phyloP scores from a whole-genome alignment of 2,329 filamentous ascomycete genomes.

The Plenodomus lindquistii region DNA sequence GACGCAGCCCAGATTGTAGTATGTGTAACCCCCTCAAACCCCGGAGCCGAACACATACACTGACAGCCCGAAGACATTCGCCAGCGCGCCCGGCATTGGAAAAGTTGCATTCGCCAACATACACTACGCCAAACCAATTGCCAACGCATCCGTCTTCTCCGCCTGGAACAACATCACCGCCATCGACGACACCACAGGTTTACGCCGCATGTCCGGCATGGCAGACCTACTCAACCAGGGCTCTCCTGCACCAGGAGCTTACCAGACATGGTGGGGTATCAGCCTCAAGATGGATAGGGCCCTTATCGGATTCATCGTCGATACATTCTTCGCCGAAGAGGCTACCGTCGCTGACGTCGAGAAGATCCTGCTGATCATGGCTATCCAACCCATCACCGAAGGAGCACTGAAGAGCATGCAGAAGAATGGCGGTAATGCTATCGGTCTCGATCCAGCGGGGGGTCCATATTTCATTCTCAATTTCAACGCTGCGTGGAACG shows the following conservation, averaged over 20 bases:
- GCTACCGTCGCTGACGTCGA: constrained; percentile 17
- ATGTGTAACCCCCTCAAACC: constrained; percentile 1
- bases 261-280: constrained; percentile 24
- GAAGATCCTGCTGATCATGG: constrained; percentile 19
- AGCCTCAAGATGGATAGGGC: constrained; percentile 22
- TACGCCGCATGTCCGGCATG: constrained; percentile 25
- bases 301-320: constrained; percentile 13
- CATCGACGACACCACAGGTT: constrained; percentile 22
- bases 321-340: constrained; percentile 16
- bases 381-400: constrained; percentile 18
- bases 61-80: constrained; percentile 20
- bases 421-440: constrained; percentile 29
- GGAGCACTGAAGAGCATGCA: constrained; percentile 12
- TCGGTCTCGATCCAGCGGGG: constrained; percentile 20
- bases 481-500: constrained; percentile 14
- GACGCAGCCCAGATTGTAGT: constrained; percentile 26
- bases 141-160: constrained; percentile 28
- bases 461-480: constrained; percentile 21
- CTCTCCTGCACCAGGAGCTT: constrained; percentile 6
- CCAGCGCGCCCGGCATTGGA: constrained; percentile 15
- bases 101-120: constrained; percentile 24
- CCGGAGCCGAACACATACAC: not conserved
- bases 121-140: constrained; percentile 27
- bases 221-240: constrained; percentile 16
- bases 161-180: constrained; percentile 26